Conservation (phyloP, 352 stramenopile species). For the Phytophthora hybrid region DNA sequence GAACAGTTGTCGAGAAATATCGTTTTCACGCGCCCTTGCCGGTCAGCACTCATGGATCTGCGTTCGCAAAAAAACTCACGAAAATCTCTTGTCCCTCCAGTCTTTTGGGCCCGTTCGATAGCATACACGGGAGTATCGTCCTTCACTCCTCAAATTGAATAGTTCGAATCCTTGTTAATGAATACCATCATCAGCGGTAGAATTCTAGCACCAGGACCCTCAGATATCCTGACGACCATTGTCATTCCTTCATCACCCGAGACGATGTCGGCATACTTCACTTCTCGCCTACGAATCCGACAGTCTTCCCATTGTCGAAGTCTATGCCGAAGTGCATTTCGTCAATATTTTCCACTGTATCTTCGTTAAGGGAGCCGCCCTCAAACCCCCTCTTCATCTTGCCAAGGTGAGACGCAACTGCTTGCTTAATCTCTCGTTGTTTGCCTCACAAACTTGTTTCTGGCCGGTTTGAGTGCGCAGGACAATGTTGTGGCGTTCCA, state of each 20-base stretch:
- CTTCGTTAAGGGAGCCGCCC: neutral
- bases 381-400: no score
- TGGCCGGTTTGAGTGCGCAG: neutral
- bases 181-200: neutral
- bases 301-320: neutral
- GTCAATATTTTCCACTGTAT: neutral
- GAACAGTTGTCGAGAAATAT: no score
- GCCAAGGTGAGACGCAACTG: neutral
- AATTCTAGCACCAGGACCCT: neutral
- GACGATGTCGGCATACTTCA: neutral
- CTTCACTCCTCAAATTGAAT: neutral
- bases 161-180: neutral
- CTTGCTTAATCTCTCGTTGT: neutral
- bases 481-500: neutral
- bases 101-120: no score
- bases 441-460: neutral
- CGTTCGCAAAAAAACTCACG: no score
- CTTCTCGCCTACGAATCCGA: neutral
- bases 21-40: no score
- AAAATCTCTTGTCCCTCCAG: no score
- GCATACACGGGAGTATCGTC: no score
- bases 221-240: neutral
- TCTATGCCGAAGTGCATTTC: neutral
- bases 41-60: no score
- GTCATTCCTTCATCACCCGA: neutral